phyloP scores from a whole-genome alignment of 2,329 filamentous ascomycete genomes.

The Rhytidhysteron rufulum region DNA sequence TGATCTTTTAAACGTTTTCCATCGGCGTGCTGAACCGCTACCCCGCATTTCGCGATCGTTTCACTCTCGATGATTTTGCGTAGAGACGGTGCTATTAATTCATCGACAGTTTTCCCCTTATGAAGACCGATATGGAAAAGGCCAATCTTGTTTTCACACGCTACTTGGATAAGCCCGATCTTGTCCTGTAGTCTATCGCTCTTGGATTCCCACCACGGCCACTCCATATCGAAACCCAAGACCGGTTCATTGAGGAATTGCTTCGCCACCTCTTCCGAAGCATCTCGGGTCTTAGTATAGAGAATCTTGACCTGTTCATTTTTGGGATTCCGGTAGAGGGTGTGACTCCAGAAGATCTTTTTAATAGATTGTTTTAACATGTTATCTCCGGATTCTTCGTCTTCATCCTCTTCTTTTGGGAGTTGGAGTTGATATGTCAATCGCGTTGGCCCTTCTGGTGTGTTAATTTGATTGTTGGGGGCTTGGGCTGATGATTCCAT shows the following conservation, averaged over 20 bases:
- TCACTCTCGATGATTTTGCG: conserved; percentile 68
- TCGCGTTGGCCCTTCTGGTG: background rate
- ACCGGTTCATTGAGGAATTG: conserved; percentile 67
- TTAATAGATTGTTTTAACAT: background rate
- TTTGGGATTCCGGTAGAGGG: conserved; percentile 58
- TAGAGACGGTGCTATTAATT: conserved; percentile 68
- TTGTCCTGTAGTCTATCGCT: conserved; percentile 58
- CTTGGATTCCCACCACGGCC: conserved; percentile 54
- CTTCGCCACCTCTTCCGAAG: conserved; percentile 62
- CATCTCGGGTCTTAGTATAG: conserved; percentile 68
- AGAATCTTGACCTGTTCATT: conserved; percentile 62
- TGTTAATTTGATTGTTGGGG: background rate
- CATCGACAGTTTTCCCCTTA: conserved; percentile 37
- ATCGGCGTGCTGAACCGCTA: conserved; percentile 63
- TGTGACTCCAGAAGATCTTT: conserved; percentile 61
- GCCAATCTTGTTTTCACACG: conserved; percentile 69
- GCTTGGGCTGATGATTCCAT: no score
- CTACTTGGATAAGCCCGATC: conserved; percentile 79
- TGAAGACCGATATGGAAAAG: conserved; percentile 74
- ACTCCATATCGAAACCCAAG: conserved; percentile 89
- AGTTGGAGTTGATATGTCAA: conserved; percentile 7
- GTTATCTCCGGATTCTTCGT: background rate
- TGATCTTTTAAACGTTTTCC: conserved; percentile 62
- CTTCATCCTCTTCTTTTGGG: background rate
- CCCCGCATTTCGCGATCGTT: conserved; percentile 69